Conservation (phyloP, 2,329 filamentous ascomycete species). For the Xylaria sp. region DNA sequence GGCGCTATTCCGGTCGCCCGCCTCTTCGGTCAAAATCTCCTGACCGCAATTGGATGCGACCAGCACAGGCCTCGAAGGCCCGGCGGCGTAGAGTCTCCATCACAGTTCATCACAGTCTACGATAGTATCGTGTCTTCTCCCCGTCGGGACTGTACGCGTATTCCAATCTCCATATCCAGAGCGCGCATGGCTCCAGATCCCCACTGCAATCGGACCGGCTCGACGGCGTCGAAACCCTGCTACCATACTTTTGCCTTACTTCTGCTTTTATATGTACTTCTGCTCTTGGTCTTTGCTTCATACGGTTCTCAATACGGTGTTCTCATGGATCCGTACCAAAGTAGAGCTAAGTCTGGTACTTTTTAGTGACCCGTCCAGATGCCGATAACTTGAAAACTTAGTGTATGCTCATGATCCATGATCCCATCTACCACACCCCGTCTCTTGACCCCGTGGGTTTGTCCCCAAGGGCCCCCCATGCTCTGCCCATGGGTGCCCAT, state of each 20-base stretch:
- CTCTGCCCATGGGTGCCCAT: slow-evolving; percentile 22
- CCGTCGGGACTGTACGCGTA: slow-evolving; percentile 5
- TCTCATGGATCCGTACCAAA: slow-evolving; percentile 7
- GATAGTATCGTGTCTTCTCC: slow-evolving; percentile 3
- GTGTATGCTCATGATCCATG: background rate
- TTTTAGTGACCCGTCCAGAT: slow-evolving; percentile 8
- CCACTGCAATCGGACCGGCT: slow-evolving; percentile 38
- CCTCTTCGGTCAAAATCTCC: slow-evolving; percentile 19
- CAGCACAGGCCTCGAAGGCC: slow-evolving; percentile 3
- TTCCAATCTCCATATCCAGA: slow-evolving; percentile 17
- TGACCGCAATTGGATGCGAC: slow-evolving; percentile 25
- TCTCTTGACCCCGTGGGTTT: slow-evolving; percentile 29
- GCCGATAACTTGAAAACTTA: background rate
- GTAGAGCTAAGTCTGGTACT: background rate
- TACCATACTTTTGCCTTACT: background rate
- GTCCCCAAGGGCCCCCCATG: slow-evolving; percentile 4
- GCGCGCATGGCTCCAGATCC: slow-evolving; percentile 18
- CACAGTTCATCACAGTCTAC: background rate
- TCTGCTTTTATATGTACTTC: background rate
- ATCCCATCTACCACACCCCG: slow-evolving; percentile 5
- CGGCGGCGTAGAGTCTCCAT: slow-evolving; percentile 24
- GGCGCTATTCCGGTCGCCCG: slow-evolving; percentile 36
- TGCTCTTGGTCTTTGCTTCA: background rate
- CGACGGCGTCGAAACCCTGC: slow-evolving; percentile 11
- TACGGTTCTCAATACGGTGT: slow-evolving; percentile 16